A percentile compares a stretch with the other conserved stretches of the same genome.
Evolutionary conservation across 2,329 filamentous ascomycete genomes (phyloP).

Genomic region (Fusarium falciforme): DNA sequence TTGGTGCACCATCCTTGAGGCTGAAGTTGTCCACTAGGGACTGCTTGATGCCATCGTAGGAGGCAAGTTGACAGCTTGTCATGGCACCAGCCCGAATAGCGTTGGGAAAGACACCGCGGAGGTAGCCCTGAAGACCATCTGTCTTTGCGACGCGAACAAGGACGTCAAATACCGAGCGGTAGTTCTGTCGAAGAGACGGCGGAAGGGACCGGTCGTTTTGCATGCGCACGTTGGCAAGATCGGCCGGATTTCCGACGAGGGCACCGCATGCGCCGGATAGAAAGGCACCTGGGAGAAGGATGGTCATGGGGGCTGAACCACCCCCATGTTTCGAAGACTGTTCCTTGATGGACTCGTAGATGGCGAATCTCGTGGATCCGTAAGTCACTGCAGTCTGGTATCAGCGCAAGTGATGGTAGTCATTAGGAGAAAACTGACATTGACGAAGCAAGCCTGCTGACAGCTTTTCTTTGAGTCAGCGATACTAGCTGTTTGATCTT

Average conservation of each 20-base stretch:
- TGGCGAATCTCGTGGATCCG: conserved; percentile 23
- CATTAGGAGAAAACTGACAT: not conserved
- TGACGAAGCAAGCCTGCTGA: conserved; percentile 19
- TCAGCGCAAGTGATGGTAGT: not conserved
- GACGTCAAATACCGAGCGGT: conserved; percentile 19
- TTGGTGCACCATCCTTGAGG: conserved; percentile 2
- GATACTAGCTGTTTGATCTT: too few relatives aligned
- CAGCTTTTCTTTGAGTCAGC: too few relatives aligned
- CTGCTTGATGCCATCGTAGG: conserved; percentile 22
- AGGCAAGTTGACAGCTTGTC: conserved; percentile 20
- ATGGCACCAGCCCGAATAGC: conserved; percentile 13
- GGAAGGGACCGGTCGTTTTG: conserved; percentile 22
- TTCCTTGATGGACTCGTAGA: conserved; percentile 26
- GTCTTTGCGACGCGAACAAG: conserved; percentile 13
- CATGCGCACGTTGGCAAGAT: conserved; percentile 28
- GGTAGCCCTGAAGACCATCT: conserved; percentile 13
- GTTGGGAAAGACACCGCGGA: conserved; percentile 18
- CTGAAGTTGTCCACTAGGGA: not conserved
- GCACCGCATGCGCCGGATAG: conserved; percentile 15
- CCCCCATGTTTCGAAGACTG: not conserved
- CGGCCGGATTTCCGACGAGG: conserved; percentile 16
- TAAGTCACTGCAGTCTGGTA: conserved; percentile 6
- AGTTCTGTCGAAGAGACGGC: conserved; percentile 13
- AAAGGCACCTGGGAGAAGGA: conserved; percentile 12
- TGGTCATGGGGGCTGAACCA: not conserved